Evolutionary conservation across 495 filamentous ascomycete genomes (phyloP).

Genomic region (Aspergillus sclerotiicarbonarius): DNA sequence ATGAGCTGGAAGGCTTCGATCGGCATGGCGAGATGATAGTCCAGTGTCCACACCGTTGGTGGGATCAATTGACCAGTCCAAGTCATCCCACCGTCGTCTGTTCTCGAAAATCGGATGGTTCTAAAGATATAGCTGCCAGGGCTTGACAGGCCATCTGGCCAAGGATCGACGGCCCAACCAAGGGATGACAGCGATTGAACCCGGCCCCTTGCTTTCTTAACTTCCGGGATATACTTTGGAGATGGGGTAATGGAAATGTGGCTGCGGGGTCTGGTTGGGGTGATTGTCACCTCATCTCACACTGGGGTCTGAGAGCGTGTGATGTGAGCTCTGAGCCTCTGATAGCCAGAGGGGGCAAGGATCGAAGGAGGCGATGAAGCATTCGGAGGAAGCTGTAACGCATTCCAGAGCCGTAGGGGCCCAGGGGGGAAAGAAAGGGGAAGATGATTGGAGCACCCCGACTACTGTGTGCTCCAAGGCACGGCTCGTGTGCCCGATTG

Average conservation of each 20-base stretch:
- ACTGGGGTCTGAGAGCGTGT: not conserved
- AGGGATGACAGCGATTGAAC: not conserved
- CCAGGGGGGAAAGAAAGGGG: no score
- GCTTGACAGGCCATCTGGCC: not conserved
- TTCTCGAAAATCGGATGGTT: not conserved
- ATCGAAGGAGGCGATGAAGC: conserved; percentile 3
- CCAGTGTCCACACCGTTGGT: not conserved
- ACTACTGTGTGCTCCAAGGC: no score
- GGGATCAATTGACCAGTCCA: not conserved
- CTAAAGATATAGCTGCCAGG: not conserved
- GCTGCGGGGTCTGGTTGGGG: not conserved
- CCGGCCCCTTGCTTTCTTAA: not conserved
- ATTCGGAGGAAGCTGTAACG: not conserved
- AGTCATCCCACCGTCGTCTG: not conserved
- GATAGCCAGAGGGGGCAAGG: conserved; percentile 2
- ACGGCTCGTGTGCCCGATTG: no score
- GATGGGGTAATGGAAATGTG: not conserved
- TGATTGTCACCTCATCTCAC: not conserved
- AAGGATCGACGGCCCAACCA: not conserved
- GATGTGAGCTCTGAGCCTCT: not conserved
- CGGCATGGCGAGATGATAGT: not conserved
- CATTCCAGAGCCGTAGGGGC: no score
- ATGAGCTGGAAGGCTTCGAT: not conserved
- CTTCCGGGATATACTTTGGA: not conserved
- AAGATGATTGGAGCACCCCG: no score